These are phyloP conservation scores for Candolleomyces eurysporus DNA, from an alignment of 768 basidiomycete species.

Conservation along the genomic window DNA sequence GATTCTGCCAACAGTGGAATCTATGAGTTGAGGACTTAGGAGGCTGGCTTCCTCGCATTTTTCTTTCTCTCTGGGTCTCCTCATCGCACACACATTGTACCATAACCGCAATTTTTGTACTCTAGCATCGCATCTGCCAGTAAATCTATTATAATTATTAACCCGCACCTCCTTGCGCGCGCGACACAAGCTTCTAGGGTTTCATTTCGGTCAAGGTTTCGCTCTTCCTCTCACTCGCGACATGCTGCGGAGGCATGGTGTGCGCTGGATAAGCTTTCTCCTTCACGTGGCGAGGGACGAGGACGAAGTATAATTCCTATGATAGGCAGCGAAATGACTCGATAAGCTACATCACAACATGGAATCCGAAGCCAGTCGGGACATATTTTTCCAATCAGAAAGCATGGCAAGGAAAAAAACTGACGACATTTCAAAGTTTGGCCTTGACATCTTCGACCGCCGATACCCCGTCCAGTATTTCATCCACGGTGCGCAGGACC, in stretches of 20 bases:
- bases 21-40: conserved; percentile 27
- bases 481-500: conserved; percentile 82
- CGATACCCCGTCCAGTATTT: conserved; percentile 72
- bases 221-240: conserved; percentile 12
- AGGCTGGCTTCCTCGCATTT: conserved; percentile 6
- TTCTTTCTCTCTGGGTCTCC: neutral
- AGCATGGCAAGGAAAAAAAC: conserved; percentile 20
- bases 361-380: too few relatives aligned
- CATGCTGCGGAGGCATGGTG: conserved; percentile 5
- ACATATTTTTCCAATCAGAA: too few relatives aligned
- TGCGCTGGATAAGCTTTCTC: too few relatives aligned
- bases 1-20: conserved; percentile 63
- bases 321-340: too few relatives aligned
- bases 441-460: conserved; percentile 47
- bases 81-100: conserved; percentile 7
- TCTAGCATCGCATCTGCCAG: conserved; percentile 3
- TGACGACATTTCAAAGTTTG: conserved; percentile 52
- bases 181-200: neutral
- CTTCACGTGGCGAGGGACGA: too few relatives aligned
- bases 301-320: too few relatives aligned
- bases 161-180: neutral
- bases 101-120: conserved; percentile 8
- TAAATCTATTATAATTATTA: conserved; percentile 3
- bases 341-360: too few relatives aligned
- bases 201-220: neutral